These are phyloP conservation scores for Cercophora scortea DNA, from an alignment of 495 filamentous ascomycete species.

Conservation along the genomic window DNA sequence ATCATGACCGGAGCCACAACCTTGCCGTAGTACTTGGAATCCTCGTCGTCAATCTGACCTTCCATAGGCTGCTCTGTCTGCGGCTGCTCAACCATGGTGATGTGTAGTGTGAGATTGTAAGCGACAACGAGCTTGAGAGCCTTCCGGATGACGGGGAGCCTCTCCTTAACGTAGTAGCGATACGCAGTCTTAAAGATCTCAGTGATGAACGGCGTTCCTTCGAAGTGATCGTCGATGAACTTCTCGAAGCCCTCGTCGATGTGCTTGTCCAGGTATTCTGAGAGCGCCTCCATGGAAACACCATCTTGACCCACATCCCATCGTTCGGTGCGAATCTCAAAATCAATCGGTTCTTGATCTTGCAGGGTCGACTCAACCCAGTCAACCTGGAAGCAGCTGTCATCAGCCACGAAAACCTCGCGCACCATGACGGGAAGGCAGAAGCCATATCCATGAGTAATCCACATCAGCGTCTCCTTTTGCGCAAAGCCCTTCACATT, in stretches of 20 bases:
- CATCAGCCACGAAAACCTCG: constrained; percentile 83
- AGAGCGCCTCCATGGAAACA: constrained; percentile 64
- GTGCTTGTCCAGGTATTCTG: constrained; percentile 86
- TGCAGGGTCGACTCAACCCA: constrained; percentile 73
- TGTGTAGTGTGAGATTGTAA: constrained; percentile 85
- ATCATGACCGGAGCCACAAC: constrained; percentile 91
- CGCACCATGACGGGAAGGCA: constrained; percentile 81
- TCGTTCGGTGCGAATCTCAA: constrained; percentile 75
- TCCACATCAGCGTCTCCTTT: constrained; percentile 69
- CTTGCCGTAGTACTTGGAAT: constrained; percentile 78
- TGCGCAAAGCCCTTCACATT: constrained; percentile 90
- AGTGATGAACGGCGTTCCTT: constrained; percentile 85
- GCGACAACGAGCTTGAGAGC: constrained; percentile 85
- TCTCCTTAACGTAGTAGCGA: constrained; percentile 77
- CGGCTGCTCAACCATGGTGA: constrained; percentile 84
- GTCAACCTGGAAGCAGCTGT: constrained; percentile 84
- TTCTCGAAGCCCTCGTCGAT: constrained; percentile 82
- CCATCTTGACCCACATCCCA: constrained; percentile 80
- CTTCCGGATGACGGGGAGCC: constrained; percentile 78
- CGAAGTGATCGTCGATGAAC: constrained; percentile 90
- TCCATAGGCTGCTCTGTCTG: constrained; percentile 69
- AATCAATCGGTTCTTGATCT: constrained; percentile 60
- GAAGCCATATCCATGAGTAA: constrained; percentile 86
- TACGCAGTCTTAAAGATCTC: constrained; percentile 91
- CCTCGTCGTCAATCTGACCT: constrained; percentile 70